Conservation (phyloP, 1,139 yeast genomes). For the Nematodospora anomalae region DNA sequence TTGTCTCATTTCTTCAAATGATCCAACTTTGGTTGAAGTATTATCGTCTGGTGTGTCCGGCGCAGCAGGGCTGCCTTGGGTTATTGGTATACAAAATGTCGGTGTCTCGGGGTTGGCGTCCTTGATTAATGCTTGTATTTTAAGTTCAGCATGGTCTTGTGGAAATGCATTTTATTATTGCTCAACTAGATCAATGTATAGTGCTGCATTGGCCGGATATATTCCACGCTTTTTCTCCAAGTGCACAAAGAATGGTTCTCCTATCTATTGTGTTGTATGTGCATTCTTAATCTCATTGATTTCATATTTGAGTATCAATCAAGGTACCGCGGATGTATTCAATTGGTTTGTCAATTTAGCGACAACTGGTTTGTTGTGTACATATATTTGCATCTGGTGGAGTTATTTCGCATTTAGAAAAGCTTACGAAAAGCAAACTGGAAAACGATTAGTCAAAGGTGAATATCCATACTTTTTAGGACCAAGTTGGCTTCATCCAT, state of each 20-base stretch:
- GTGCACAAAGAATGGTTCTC: conserved; percentile 36
- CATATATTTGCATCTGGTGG: conserved; percentile 52
- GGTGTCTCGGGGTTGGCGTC: conserved; percentile 39
- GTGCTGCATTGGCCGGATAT: conserved; percentile 40
- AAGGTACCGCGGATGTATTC: conserved; percentile 32
- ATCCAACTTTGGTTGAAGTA: conserved; percentile 30
- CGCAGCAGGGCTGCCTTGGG: conserved; percentile 43
- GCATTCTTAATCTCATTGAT: conserved; percentile 26
- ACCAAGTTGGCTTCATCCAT: conserved; percentile 32
- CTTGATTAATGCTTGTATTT: conserved; percentile 35
- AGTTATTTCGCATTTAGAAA: conserved; percentile 42
- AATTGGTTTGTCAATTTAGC: conserved; percentile 41
- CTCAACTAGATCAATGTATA: conserved; percentile 36
- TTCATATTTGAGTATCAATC: conserved; percentile 30
- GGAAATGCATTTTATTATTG: conserved; percentile 39
- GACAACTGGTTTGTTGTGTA: conserved; percentile 54
- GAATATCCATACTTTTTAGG: conserved; percentile 26
- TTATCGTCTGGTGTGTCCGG: conserved; percentile 24
- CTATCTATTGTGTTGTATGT: conserved; percentile 32
- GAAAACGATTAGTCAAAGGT: conserved; percentile 23
- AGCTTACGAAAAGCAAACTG: conserved; percentile 34
- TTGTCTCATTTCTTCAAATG: conserved; percentile 34
- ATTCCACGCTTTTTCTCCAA: conserved; percentile 35
- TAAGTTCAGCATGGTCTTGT: conserved; percentile 40
- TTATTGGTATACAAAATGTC: conserved; percentile 36